Evolutionary conservation across 1,139 yeast genomes (phyloP).

Genomic region (Zygotorulaspora mrakii): DNA sequence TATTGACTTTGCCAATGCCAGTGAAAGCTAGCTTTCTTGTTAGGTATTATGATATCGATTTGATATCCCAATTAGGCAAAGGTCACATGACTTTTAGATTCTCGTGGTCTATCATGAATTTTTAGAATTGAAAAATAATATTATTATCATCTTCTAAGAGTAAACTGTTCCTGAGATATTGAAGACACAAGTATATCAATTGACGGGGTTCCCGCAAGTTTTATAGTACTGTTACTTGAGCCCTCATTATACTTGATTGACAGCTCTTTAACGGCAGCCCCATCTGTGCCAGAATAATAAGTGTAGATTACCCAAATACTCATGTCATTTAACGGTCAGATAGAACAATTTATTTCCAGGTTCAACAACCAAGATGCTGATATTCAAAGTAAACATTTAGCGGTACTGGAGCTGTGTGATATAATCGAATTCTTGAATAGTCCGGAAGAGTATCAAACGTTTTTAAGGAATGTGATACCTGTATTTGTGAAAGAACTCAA

Average conservation of each 20-base stretch:
- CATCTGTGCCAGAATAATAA: no score
- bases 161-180: no score
- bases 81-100: constrained; percentile 22
- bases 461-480: constrained; percentile 59
- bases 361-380: constrained; percentile 27
- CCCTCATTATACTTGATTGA: no score
- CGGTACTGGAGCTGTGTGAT: constrained; percentile 76
- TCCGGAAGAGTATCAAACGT: constrained; percentile 66
- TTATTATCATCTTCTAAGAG: no score
- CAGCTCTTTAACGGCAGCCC: not conserved
- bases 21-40: constrained; percentile 11
- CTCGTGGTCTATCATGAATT: constrained; percentile 19
- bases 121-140: constrained; percentile 1
- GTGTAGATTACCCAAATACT: no score
- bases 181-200: no score
- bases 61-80: constrained; percentile 23
- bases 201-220: no score
- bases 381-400: constrained; percentile 26
- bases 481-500: constrained; percentile 57
- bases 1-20: no score
- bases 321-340: constrained; percentile 46
- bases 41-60: not conserved
- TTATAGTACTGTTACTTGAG: no score
- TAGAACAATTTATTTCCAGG: constrained; percentile 38
- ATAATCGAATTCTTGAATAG: constrained; percentile 80